phyloP scores from a whole-genome alignment of 768 basidiomycete genomes.

The Hydnum rufescens region DNA sequence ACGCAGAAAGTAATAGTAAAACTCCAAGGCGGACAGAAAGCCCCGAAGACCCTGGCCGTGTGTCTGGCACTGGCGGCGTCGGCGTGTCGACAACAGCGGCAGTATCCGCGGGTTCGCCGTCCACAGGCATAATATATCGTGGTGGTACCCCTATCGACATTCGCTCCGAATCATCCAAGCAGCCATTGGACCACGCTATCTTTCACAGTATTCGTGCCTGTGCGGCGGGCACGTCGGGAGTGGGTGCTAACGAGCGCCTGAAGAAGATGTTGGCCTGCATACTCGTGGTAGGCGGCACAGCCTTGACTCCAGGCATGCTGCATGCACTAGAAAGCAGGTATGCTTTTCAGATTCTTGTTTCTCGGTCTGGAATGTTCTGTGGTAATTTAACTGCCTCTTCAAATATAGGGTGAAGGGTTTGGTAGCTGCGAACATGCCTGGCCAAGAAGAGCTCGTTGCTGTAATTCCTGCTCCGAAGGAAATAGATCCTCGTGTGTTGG shows the following conservation, averaged over 20 bases:
- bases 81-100: too few species aligned
- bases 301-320: constrained; percentile 59
- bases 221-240: constrained; percentile 28
- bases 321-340: constrained; percentile 80
- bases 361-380: constrained; percentile 3
- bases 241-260: constrained; percentile 74
- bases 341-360: constrained; percentile 9
- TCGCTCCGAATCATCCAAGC: constrained; percentile 65
- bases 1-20: not conserved
- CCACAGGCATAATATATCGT: constrained; percentile 5
- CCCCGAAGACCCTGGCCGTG: too few species aligned
- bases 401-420: constrained; percentile 28
- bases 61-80: too few species aligned
- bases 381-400: constrained; percentile 5
- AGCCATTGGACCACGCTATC: constrained; percentile 82
- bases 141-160: constrained; percentile 39
- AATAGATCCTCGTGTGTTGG: constrained; percentile 71
- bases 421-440: constrained; percentile 58
- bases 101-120: too few species aligned
- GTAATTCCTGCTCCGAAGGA: constrained; percentile 92
- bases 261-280: constrained; percentile 78
- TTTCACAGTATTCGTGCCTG: constrained; percentile 71
- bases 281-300: constrained; percentile 70
- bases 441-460: constrained; percentile 63
- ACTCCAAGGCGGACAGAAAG: too few species aligned